phyloP scores from a whole-genome alignment of 2,329 filamentous ascomycete genomes.

The Neurospora sp. region DNA sequence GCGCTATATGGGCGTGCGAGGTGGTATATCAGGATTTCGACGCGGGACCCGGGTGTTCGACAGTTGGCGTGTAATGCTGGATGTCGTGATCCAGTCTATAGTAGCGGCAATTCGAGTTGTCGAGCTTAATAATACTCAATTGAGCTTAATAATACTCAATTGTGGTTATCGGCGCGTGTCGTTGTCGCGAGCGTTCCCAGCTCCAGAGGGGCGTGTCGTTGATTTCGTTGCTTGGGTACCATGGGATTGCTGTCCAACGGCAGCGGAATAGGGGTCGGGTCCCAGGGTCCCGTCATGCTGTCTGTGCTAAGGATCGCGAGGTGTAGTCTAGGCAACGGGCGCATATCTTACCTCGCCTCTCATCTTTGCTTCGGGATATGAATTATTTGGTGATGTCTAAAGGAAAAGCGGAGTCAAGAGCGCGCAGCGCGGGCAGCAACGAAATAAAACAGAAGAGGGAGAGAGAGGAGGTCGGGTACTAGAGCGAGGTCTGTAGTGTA shows the following conservation, averaged over 20 bases:
- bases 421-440: constrained; percentile 18
- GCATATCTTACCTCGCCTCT: constrained; percentile 21
- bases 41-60: not conserved
- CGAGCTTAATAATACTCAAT: not conserved
- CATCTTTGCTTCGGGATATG: constrained; percentile 16
- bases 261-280: not conserved
- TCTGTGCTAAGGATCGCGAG: not conserved
- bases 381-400: constrained; percentile 8
- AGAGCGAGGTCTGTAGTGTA: constrained; percentile 2
- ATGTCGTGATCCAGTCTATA: not conserved
- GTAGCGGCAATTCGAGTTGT: not conserved
- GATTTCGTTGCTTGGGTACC: not conserved
- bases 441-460: constrained; percentile 7
- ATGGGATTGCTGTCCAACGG: not conserved
- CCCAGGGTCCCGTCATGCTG: not conserved
- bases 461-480: constrained; percentile 8
- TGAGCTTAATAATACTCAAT: not conserved
- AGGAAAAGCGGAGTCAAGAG: constrained; percentile 11
- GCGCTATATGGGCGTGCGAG: not conserved
- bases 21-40: not conserved
- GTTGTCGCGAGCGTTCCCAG: not conserved
- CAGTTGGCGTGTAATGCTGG: not conserved
- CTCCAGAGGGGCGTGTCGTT: not conserved
- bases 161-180: not conserved
- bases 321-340: constrained; percentile 4